Evolutionary conservation across 192 early-diverging fungal species (phyloP).

Genomic region (Rhizoclosmatium globosum): DNA sequence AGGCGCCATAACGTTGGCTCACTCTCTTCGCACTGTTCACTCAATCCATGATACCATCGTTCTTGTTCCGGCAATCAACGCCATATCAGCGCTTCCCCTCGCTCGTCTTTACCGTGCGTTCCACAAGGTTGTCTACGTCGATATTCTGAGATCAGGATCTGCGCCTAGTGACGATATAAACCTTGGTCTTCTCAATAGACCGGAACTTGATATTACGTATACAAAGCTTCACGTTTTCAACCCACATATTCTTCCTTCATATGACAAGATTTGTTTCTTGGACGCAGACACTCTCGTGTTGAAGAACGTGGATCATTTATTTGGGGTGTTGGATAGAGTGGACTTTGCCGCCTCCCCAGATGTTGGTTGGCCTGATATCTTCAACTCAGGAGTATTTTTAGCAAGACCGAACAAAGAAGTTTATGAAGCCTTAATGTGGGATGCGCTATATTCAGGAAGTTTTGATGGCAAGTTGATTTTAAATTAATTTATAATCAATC

Average conservation of each 20-base stretch:
- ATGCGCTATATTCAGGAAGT: slow-evolving; percentile 64
- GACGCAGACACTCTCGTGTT: slow-evolving; percentile 90
- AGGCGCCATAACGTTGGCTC: slow-evolving; percentile 81
- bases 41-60: slow-evolving; percentile 65
- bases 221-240: slow-evolving; percentile 92
- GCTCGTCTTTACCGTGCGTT: slow-evolving; percentile 64
- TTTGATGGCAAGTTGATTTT: slow-evolving; percentile 79
- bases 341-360: slow-evolving; percentile 86
- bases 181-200: slow-evolving; percentile 77
- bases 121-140: slow-evolving; percentile 76
- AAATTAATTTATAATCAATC: background rate
- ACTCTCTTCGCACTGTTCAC: slow-evolving; percentile 70
- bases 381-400: slow-evolving; percentile 95
- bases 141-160: slow-evolving; percentile 62
- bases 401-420: slow-evolving; percentile 63
- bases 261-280: slow-evolving; percentile 77
- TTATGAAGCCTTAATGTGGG: slow-evolving; percentile 59
- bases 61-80: slow-evolving; percentile 65
- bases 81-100: slow-evolving; percentile 58
- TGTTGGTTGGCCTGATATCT: slow-evolving; percentile 96
- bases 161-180: slow-evolving; percentile 51
- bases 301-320: slow-evolving; percentile 81
- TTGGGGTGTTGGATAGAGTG: slow-evolving; percentile 59
- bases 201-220: slow-evolving; percentile 89
- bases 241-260: slow-evolving; percentile 55